Conservation (phyloP, 257 asterid species). For the Anisodus acutangulus region DNA sequence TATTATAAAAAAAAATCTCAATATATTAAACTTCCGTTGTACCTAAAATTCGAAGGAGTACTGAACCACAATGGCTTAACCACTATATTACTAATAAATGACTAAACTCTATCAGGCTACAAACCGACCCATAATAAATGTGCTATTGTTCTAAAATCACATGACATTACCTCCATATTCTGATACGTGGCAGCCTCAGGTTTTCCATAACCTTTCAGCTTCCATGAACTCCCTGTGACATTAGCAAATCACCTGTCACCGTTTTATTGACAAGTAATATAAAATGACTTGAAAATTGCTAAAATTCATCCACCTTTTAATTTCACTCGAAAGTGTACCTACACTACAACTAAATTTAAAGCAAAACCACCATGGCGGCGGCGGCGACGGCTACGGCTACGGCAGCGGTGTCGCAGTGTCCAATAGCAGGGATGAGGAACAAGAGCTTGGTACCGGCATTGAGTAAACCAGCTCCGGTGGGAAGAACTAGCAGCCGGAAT, state of each 20-base stretch:
- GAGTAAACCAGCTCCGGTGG: conserved; percentile 36
- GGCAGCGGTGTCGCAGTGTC: conserved; percentile 44
- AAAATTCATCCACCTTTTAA: not conserved
- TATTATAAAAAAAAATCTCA: no score
- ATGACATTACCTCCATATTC: not conserved
- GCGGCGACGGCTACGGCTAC: conserved; percentile 39
- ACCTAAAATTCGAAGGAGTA: no score
- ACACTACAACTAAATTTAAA: not conserved
- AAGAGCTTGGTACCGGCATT: conserved; percentile 39
- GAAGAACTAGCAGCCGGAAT: conserved; percentile 38
- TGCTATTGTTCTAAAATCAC: not conserved
- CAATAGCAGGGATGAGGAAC: conserved; percentile 42
- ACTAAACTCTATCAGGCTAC: no score
- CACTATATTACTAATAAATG: no score
- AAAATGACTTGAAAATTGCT: not conserved
- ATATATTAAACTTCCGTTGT: no score
- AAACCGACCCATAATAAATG: no score
- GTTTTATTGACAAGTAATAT: not conserved
- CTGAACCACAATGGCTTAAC: no score
- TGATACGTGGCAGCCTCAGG: not conserved
- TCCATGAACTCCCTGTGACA: not conserved
- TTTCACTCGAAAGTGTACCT: not conserved
- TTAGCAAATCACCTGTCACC: not conserved
- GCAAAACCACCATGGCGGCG: conserved; percentile 22
- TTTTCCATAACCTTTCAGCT: not conserved